phyloP scores from a whole-genome alignment of 2,329 filamentous ascomycete genomes.

The Aspergillus japonicus region DNA sequence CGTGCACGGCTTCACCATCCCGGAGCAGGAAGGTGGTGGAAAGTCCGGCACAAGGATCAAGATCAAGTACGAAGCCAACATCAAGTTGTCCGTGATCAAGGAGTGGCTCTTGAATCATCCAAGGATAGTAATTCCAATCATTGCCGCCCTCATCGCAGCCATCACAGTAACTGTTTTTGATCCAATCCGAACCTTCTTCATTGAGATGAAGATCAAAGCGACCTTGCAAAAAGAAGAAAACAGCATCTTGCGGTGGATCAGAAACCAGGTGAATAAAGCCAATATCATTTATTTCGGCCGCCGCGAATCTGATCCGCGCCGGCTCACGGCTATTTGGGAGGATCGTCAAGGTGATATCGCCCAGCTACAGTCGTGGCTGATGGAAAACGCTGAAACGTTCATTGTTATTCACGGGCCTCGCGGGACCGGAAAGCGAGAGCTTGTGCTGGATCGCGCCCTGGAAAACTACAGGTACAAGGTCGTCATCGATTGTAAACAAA shows the following conservation, averaged over 20 bases:
- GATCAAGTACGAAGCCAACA: slow-evolving; percentile 77
- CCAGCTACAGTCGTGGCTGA: slow-evolving; percentile 78
- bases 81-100: slow-evolving; percentile 75
- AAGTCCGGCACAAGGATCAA: slow-evolving; percentile 73
- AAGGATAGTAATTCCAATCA: slow-evolving; percentile 76
- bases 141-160: slow-evolving; percentile 78
- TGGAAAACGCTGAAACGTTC: slow-evolving; percentile 86
- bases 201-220: slow-evolving; percentile 80
- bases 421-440: slow-evolving; percentile 85
- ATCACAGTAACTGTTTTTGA: slow-evolving; percentile 89
- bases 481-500: slow-evolving; percentile 87
- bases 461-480: slow-evolving; percentile 74
- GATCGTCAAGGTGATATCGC: slow-evolving; percentile 80
- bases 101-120: slow-evolving; percentile 87
- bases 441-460: slow-evolving; percentile 81
- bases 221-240: slow-evolving; percentile 73
- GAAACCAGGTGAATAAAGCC: slow-evolving; percentile 56
- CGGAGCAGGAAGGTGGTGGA: slow-evolving; percentile 68
- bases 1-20: slow-evolving; percentile 77
- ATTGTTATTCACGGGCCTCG: slow-evolving; percentile 90
- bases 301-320: slow-evolving; percentile 60
- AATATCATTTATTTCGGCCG: slow-evolving; percentile 46
- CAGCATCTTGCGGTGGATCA: slow-evolving; percentile 75
- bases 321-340: slow-evolving; percentile 80
- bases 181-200: slow-evolving; percentile 88